A percentile compares a stretch with the other conserved stretches of the same genome.
Conservation (phyloP, 1,139 yeast genomes). For the Debaryomyces singareniensis region DNA sequence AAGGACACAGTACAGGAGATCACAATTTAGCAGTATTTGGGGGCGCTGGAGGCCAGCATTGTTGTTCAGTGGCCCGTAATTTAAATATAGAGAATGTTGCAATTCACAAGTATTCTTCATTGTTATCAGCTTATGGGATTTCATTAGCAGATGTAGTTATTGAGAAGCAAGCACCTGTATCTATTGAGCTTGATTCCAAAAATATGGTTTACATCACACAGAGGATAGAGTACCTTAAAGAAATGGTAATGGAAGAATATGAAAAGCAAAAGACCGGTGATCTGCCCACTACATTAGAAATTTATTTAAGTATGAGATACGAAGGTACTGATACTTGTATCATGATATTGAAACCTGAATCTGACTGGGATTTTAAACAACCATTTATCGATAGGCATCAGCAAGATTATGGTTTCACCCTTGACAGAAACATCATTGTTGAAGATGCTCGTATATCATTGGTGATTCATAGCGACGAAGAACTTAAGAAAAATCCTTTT, state of each 20-base stretch:
- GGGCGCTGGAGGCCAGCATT: constrained; percentile 58
- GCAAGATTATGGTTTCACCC: constrained; percentile 17
- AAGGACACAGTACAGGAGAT: constrained; percentile 38
- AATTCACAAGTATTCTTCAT: constrained; percentile 48
- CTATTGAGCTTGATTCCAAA: constrained; percentile 9
- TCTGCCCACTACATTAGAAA: constrained; percentile 31
- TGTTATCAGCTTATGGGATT: constrained; percentile 53
- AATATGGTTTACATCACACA: constrained; percentile 14
- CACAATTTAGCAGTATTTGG: constrained; percentile 51
- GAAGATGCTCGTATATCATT: constrained; percentile 57
- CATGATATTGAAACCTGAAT: constrained; percentile 36
- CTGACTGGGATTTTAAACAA: constrained; percentile 8
- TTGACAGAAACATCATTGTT: constrained; percentile 43
- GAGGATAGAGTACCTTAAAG: constrained; percentile 14
- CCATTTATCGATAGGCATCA: constrained; percentile 13
- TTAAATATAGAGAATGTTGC: constrained; percentile 40
- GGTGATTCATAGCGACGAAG: constrained; percentile 12
- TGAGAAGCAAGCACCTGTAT: constrained; percentile 46
- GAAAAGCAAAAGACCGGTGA: constrained; percentile 15
- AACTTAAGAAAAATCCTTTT: constrained; percentile 11
- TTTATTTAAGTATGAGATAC: constrained; percentile 61
- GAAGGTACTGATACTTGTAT: constrained; percentile 74
- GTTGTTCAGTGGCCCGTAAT: constrained; percentile 44
- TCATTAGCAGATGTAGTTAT: constrained; percentile 51
- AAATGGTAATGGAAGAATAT: constrained; percentile 11